Base-by-base conservation (phyloP, 352 stramenopile genomes). In the Pythium apleroticum region DNA sequence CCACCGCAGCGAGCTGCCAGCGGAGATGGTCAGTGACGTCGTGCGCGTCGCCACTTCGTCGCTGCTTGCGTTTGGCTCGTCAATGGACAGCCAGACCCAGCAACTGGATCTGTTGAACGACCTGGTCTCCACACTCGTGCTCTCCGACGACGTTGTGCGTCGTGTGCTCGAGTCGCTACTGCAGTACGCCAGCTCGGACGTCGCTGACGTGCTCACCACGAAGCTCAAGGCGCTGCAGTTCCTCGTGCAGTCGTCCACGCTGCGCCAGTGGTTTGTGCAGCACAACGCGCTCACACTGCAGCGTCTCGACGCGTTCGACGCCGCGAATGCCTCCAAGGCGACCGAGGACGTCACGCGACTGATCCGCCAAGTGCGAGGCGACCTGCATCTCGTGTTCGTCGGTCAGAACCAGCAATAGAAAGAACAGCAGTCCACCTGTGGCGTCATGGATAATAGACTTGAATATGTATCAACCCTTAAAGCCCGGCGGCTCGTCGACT, bases 321-420 rank as follows among this genome's bases (percentile, higher is more conserved):
- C 37, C 1, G 52, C 30, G 1, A 55, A 77, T 31, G 60, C 61
- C 1, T 57, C 55, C 25, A 60, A 59, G 10, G 31, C 52, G 25
- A 78, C 76, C 10, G 70, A 81, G 14, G 73, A 88, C 41, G 56
- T 83, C 33, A 25, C 65, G 17, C 70, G 73, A 20, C 63, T 84
- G 48, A 52, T 81, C n/a, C 78, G 78, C 24, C 77, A 88, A 63
- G 25, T 91, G 48, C 77, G 70, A 27, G 82, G 80, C 57, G 82
- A 89, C 30, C 54, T 89, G 60, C 68, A 84, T 56, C 78, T 91
- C n/a, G 66, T 88, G 19, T 68, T 67, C 25, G 75, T 80, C 10
- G 80, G 80, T 8, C 57, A 61, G 30, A 5, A 68, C 15, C 24
- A 65, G 35, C 52, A 39, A 50, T 71, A 71, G 52, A 54, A 64